These are phyloP conservation scores for Podila minutissima DNA, from an alignment of 192 early-diverging fungal species.

Conservation along the genomic window DNA sequence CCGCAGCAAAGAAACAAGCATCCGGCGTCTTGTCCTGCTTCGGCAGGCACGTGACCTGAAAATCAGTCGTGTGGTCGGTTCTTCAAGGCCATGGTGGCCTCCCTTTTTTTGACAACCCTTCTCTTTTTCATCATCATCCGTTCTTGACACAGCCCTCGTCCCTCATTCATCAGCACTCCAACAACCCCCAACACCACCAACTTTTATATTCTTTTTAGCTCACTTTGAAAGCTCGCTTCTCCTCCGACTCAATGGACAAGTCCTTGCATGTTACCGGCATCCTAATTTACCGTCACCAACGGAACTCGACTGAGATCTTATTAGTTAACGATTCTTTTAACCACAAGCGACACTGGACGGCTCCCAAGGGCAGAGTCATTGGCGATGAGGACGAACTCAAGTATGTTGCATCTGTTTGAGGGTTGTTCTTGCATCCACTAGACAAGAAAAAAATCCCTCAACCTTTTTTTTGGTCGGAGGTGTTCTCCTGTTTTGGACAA, in stretches of 20 bases:
- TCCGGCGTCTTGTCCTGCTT: no score
- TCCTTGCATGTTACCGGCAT: conserved; percentile 69
- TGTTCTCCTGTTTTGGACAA: background rate
- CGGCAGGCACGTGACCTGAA: no score
- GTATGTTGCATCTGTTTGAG: conserved; percentile 58
- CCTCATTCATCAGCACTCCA: background rate
- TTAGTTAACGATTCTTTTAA: conserved; percentile 85
- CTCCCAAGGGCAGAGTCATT: conserved; percentile 82
- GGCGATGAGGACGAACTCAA: conserved; percentile 85
- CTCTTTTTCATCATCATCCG: conserved; percentile 8
- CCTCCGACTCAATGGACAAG: conserved; percentile 57
- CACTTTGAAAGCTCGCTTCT: conserved; percentile 2
- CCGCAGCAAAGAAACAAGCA: no score
- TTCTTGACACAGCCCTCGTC: background rate
- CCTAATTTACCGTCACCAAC: conserved; percentile 76
- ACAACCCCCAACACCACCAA: background rate
- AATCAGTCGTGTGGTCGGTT: background rate
- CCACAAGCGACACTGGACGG: conserved; percentile 84
- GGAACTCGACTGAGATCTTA: conserved; percentile 79
- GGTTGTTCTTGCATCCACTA: no score
- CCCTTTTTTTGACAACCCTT: background rate
- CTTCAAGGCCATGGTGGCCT: background rate
- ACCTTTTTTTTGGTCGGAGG: no score
- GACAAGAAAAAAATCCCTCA: no score
- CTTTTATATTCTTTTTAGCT: background rate